A percentile compares a stretch with the other conserved stretches of the same genome.
phyloP scores from a whole-genome alignment of 2,329 filamentous ascomycete species.

The Verticillium tricorpus region DNA sequence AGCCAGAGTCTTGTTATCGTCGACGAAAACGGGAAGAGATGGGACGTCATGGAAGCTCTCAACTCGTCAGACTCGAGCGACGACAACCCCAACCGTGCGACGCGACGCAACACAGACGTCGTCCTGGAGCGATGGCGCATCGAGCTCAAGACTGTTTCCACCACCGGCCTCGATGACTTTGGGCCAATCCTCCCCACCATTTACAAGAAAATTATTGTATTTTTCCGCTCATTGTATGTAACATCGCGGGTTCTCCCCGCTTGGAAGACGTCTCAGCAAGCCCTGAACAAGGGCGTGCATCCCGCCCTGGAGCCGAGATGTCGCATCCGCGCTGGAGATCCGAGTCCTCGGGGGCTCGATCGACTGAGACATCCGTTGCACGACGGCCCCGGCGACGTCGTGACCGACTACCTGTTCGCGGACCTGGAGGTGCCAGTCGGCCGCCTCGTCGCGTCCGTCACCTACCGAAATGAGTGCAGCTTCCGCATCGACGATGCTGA shows the following conservation, averaged over 20 bases:
- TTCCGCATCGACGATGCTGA: constrained; percentile 92
- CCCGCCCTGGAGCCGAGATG: constrained; percentile 70
- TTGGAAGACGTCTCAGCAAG: constrained; percentile 76
- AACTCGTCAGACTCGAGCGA: constrained; percentile 55
- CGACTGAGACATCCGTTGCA: constrained; percentile 67
- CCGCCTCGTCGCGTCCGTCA: constrained; percentile 73
- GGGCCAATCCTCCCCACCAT: constrained; percentile 70
- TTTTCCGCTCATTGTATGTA: constrained; percentile 85
- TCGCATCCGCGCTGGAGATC: constrained; percentile 64
- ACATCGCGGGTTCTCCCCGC: constrained; percentile 78
- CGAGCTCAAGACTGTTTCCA: constrained; percentile 62
- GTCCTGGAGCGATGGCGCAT: constrained; percentile 89
- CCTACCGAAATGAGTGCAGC: constrained; percentile 82
- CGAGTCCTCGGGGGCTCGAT: constrained; percentile 55
- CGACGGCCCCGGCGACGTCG: constrained; percentile 56
- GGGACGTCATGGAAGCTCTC: constrained; percentile 84
- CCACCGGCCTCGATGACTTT: constrained; percentile 50
- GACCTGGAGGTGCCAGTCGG: constrained; percentile 84
- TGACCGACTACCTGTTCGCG: constrained; percentile 75
- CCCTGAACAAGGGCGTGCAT: constrained; percentile 66
- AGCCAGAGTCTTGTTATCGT: constrained; percentile 84
- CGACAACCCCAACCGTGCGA: constrained; percentile 32
- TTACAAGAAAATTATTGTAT: constrained; percentile 95
- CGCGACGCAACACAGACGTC: constrained; percentile 61
- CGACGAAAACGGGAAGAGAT: constrained; percentile 85